These are phyloP conservation scores for Solanum sitiens DNA, from an alignment of 257 asterid species.

Conservation along the genomic window DNA sequence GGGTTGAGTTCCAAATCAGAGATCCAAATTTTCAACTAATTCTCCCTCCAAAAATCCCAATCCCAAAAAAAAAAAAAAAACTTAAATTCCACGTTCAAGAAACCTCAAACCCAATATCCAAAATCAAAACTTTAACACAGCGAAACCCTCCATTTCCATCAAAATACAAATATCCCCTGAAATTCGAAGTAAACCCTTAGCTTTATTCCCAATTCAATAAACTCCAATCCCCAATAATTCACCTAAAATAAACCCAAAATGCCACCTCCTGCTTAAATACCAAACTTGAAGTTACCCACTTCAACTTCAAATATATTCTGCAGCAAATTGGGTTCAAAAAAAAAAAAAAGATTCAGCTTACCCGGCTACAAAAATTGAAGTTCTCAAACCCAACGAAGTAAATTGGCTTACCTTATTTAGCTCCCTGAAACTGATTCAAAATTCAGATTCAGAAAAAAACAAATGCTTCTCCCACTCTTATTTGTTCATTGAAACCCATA, in stretches of 20 bases:
- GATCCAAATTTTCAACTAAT: conserved; percentile 48
- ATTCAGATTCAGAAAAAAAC: conserved; percentile 28
- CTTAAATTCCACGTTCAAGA: conserved; percentile 18
- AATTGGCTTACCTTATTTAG: conserved; percentile 10
- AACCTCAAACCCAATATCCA: conserved; percentile 8
- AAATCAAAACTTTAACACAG: conserved; percentile 4
- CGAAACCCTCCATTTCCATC: conserved; percentile 18
- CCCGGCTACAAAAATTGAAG: neutral
- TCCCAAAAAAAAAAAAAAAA: conserved; percentile 8
- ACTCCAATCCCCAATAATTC: conserved; percentile 10
- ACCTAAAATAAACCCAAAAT: conserved; percentile 11
- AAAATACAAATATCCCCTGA: conserved; percentile 23
- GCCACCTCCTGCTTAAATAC: neutral
- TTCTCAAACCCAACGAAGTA: neutral
- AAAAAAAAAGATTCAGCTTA: neutral
- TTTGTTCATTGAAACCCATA: conserved; percentile 44
- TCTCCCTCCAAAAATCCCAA: conserved; percentile 64
- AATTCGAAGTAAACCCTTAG: conserved; percentile 22
- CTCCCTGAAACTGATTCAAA: neutral
- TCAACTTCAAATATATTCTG: neutral
- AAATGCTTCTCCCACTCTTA: conserved; percentile 9
- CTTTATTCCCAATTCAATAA: conserved; percentile 6
- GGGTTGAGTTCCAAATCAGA: conserved; percentile 29
- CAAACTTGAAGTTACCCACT: conserved; percentile 1
- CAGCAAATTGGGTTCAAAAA: neutral